These are phyloP conservation scores for Physcomitrellopsis africana DNA, from an alignment of 225 moss, liverwort and hornwort genomes.

Conservation along the genomic window DNA sequence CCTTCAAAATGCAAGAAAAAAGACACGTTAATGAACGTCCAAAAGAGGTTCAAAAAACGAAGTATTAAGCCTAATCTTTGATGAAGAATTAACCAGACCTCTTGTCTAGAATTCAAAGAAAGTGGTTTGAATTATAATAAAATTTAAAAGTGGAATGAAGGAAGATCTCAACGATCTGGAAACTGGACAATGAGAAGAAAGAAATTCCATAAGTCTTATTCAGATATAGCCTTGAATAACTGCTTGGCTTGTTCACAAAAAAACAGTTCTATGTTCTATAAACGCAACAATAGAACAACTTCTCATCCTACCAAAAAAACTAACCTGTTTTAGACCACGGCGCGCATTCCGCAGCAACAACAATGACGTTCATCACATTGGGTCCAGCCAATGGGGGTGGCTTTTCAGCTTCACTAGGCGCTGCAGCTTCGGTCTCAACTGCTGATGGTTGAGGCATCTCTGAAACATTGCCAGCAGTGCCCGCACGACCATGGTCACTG, in stretches of 20 bases:
- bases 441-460: conserved; percentile 24
- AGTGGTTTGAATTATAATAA: no score
- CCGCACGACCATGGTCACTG: conserved; percentile 50
- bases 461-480: conserved; percentile 22
- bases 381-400: conserved; percentile 69
- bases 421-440: conserved; percentile 34
- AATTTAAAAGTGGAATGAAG: no score
- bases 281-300: not conserved
- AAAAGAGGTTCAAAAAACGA: conserved; percentile 5
- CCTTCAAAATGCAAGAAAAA: conserved; percentile 49
- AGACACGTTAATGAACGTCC: not conserved
- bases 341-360: conserved; percentile 83
- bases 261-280: not conserved
- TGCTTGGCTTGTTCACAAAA: no score
- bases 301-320: conserved; percentile 25
- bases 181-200: no score
- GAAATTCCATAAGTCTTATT: no score
- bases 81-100: no score
- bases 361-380: conserved; percentile 75
- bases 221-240: no score
- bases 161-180: no score
- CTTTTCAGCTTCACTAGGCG: conserved; percentile 39
- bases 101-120: not conserved
- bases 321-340: conserved; percentile 92
- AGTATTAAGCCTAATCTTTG: not conserved